phyloP scores from a whole-genome alignment of 495 filamentous ascomycete genomes.

The Acidomyces sp. region DNA sequence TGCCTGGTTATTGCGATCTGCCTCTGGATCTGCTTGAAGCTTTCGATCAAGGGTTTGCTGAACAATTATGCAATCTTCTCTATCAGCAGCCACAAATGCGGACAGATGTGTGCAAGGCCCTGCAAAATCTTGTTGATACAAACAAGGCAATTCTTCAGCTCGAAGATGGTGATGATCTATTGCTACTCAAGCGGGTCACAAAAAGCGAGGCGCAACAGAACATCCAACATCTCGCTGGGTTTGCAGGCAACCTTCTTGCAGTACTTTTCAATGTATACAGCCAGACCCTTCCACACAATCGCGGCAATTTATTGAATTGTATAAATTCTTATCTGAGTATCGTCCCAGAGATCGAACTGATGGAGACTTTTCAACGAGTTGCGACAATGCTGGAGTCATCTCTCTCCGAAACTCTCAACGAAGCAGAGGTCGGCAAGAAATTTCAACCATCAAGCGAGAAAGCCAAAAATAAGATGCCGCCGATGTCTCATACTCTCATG shows the following conservation, averaged over 20 bases:
- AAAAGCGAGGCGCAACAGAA: slow-evolving; percentile 64
- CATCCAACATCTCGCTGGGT: slow-evolving; percentile 58
- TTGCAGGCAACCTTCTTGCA: slow-evolving; percentile 76
- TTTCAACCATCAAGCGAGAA: slow-evolving; percentile 34
- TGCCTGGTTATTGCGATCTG: slow-evolving; percentile 91
- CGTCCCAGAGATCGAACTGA: slow-evolving; percentile 49
- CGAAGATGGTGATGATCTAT: slow-evolving; percentile 48
- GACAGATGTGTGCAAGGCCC: slow-evolving; percentile 67
- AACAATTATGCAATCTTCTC: slow-evolving; percentile 76
- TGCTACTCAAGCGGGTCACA: slow-evolving; percentile 58
- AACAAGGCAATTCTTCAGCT: slow-evolving; percentile 61
- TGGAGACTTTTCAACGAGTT: slow-evolving; percentile 76
- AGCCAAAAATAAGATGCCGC: slow-evolving; percentile 63
- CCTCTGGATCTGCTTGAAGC: slow-evolving; percentile 60
- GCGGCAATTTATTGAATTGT: slow-evolving; percentile 78
- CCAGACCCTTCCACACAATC: slow-evolving; percentile 81
- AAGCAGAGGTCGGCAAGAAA: slow-evolving; percentile 44
- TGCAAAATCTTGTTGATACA: slow-evolving; percentile 79
- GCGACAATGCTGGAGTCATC: slow-evolving; percentile 67
- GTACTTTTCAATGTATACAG: slow-evolving; percentile 98
- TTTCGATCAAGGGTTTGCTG: slow-evolving; percentile 80
- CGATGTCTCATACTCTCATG: slow-evolving; percentile 89
- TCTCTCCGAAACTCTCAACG: slow-evolving; percentile 47
- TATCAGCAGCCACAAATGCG: slow-evolving; percentile 85
- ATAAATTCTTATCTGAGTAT: slow-evolving; percentile 92